Conservation (phyloP, 2,329 filamentous ascomycete species). For the Hypoxylon rubiginosum region DNA sequence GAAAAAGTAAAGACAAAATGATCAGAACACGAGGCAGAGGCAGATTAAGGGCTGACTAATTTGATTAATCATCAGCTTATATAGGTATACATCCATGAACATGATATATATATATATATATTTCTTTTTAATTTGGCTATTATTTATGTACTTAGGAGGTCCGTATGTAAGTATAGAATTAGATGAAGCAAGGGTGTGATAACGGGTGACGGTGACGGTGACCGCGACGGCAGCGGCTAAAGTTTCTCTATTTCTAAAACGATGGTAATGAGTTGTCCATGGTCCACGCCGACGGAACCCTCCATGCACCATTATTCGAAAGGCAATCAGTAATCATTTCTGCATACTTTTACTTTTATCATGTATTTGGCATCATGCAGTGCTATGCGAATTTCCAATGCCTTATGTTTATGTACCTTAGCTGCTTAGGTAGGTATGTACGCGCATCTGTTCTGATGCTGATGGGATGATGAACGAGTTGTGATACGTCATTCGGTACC, state of each 20-base stretch:
- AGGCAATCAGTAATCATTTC: neutral
- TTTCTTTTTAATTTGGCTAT: too few species aligned
- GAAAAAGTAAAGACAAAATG: neutral
- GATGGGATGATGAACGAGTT: neutral
- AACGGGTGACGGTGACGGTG: too few species aligned
- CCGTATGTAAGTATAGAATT: neutral
- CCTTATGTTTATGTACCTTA: neutral
- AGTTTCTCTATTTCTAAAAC: neutral
- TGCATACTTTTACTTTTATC: neutral
- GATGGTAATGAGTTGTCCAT: neutral
- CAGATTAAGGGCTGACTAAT: neutral
- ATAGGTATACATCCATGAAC: neutral
- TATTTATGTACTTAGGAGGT: neutral
- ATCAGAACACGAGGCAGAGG: neutral
- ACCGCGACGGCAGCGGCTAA: neutral
- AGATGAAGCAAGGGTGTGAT: neutral
- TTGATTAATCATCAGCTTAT: neutral
- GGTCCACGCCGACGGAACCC: neutral
- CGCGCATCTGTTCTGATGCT: neutral
- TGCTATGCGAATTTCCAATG: neutral
- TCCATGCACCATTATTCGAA: neutral
- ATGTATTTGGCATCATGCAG: neutral
- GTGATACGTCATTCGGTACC: slow-evolving; percentile 1
- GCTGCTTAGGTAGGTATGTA: neutral
- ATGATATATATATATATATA: neutral